These are phyloP conservation scores for Diphasiastrum complanatum DNA, from an alignment of 83 land plant species.

Conservation along the genomic window DNA sequence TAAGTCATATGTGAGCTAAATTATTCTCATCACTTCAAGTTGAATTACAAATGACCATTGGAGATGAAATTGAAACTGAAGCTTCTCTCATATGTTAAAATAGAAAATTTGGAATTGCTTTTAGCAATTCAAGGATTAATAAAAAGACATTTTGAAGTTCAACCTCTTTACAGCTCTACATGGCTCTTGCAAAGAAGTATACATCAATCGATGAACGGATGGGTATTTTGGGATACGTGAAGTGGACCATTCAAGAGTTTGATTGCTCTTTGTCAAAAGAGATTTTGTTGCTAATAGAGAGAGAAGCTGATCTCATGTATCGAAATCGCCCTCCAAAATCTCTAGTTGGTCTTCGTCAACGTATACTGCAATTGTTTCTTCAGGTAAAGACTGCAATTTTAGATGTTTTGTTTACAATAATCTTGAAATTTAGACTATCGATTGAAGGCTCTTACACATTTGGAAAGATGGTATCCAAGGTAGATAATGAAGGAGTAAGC, in stretches of 20 bases:
- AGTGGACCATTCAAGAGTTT: conserved; percentile 41
- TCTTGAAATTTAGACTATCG: no score
- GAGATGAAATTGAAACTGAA: not conserved
- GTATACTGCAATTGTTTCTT: conserved; percentile 28
- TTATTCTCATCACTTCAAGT: not conserved
- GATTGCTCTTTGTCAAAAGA: conserved; percentile 25
- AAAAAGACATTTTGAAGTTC: not conserved
- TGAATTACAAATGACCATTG: no score
- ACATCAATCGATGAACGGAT: conserved; percentile 29
- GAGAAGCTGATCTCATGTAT: conserved; percentile 43
- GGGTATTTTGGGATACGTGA: conserved; percentile 37
- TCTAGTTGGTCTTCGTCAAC: conserved; percentile 28
- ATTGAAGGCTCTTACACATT: no score
- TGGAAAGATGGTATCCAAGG: no score
- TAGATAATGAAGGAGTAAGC: no score
- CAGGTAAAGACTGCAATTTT: conserved; percentile 25
- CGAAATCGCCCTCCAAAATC: conserved; percentile 32
- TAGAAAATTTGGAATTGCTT: not conserved
- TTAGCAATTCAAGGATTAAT: not conserved
- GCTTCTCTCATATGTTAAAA: not conserved
- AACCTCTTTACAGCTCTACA: conserved; percentile 25
- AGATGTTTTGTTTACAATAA: no score
- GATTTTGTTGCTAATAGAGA: conserved; percentile 27
- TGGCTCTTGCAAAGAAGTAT: conserved; percentile 24
- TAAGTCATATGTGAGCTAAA: no score